Evolutionary conservation across 495 filamentous ascomycete genomes (phyloP).

Genomic region (Aspergillus biplanus): DNA sequence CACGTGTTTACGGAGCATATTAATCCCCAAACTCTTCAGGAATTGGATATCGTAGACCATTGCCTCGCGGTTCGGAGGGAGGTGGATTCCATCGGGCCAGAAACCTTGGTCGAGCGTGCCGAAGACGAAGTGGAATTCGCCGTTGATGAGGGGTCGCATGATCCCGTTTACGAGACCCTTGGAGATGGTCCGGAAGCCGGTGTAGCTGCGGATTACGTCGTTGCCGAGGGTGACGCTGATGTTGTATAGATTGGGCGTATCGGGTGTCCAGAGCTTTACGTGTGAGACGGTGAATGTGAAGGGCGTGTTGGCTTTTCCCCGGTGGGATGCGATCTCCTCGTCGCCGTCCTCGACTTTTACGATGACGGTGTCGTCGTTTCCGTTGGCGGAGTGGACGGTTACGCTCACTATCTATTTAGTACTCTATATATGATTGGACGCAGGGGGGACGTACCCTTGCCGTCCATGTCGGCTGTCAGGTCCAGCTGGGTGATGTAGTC

Average conservation of each 20-base stretch:
- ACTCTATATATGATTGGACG: neutral
- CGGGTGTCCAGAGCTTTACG: slow-evolving; percentile 62
- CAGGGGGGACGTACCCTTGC: slow-evolving; percentile 46
- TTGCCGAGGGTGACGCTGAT: slow-evolving; percentile 57
- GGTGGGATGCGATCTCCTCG: slow-evolving; percentile 41
- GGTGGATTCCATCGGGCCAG: slow-evolving; percentile 70
- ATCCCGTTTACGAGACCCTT: slow-evolving; percentile 58
- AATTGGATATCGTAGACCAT: slow-evolving; percentile 67
- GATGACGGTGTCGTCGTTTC: slow-evolving; percentile 38
- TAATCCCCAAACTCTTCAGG: slow-evolving; percentile 65
- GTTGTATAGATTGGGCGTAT: slow-evolving; percentile 64
- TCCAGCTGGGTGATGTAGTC: slow-evolving; percentile 60
- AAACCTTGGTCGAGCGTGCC: slow-evolving; percentile 71
- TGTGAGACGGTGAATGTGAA: slow-evolving; percentile 58
- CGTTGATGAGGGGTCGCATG: slow-evolving; percentile 64
- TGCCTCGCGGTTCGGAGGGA: slow-evolving; percentile 61
- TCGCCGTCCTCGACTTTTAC: slow-evolving; percentile 49
- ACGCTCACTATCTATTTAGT: slow-evolving; percentile 49
- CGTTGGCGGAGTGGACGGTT: slow-evolving; percentile 47
- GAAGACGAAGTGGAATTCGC: slow-evolving; percentile 66
- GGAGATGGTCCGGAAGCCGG: slow-evolving; percentile 67
- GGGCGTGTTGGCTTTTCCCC: slow-evolving; percentile 43
- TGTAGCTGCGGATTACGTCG: slow-evolving; percentile 62
- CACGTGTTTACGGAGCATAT: slow-evolving; percentile 70
- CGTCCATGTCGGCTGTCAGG: slow-evolving; percentile 60